phyloP scores from a whole-genome alignment of 208 protist genomes.

The Spongospora subterranea region DNA sequence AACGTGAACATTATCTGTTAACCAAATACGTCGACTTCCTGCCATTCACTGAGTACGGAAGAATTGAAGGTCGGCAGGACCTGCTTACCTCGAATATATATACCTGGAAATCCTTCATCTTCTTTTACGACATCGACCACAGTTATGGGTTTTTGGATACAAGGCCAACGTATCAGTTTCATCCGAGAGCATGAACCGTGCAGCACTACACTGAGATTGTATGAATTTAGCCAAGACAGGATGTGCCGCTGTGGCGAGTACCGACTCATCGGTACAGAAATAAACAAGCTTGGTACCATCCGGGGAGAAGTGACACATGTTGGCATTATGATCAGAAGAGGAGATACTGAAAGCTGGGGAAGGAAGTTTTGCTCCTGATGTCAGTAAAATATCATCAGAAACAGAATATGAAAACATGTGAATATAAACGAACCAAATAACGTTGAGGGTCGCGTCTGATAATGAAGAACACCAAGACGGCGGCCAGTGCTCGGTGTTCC shows the following conservation, averaged over 20 bases:
- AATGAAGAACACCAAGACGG: conserved; percentile 3
- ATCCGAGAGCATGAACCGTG: too few species aligned
- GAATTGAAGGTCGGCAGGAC: background rate
- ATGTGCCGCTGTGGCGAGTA: background rate
- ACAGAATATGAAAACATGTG: background rate
- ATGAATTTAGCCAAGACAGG: background rate
- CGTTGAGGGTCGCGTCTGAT: background rate
- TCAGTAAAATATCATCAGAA: too few species aligned
- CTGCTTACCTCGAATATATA: background rate
- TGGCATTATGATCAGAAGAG: background rate
- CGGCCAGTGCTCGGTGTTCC: background rate
- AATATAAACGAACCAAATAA: background rate
- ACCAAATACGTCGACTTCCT: background rate
- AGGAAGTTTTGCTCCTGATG: too few species aligned
- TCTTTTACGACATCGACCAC: background rate
- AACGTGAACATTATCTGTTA: background rate
- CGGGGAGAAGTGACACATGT: background rate
- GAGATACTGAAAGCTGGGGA: background rate
- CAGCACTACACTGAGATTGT: too few species aligned
- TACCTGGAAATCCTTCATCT: background rate
- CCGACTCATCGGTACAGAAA: background rate
- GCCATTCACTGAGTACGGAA: background rate
- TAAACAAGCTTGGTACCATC: background rate
- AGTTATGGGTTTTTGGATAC: background rate
- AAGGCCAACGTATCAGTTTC: too few species aligned